Percentiles rank a stretch among this genome's conserved stretches.
These are phyloP conservation scores for Pseudogymnoascus sp. DNA, from an alignment of 2,329 filamentous ascomycete species.

Conservation along the genomic window DNA sequence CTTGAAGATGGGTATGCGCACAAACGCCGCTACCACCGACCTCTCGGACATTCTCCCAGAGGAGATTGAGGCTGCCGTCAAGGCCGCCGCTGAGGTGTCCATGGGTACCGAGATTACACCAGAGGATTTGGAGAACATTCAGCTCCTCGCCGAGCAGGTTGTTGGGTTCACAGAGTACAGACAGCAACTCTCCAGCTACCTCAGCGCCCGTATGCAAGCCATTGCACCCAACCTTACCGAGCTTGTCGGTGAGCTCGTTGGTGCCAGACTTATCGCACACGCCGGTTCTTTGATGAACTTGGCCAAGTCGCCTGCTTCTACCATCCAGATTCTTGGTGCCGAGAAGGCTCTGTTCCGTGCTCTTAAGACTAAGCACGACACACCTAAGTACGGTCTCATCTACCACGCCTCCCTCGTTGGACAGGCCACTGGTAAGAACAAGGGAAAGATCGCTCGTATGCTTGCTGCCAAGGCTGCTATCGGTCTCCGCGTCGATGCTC, in stretches of 20 bases:
- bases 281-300: constrained; percentile 90
- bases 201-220: constrained; percentile 88
- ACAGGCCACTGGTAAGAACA: constrained; percentile 95
- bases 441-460: constrained; percentile 98
- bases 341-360: constrained; percentile 98
- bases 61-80: constrained; percentile 85
- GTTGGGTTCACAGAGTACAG: constrained; percentile 88
- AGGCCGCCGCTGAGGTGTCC: constrained; percentile 88
- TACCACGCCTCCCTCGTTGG: constrained; percentile 91
- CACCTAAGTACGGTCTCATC: constrained; percentile 94
- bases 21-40: constrained; percentile 67
- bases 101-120: constrained; percentile 97
- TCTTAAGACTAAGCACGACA: constrained; percentile 98
- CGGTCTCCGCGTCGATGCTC: constrained; percentile 84
- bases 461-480: constrained; percentile 89
- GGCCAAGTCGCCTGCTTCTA: constrained; percentile 89
- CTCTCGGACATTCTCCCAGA: constrained; percentile 88
- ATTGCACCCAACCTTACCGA: constrained; percentile 94
- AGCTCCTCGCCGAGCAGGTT: constrained; percentile 85
- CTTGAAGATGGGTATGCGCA: constrained; percentile 79
- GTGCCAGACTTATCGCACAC: constrained; percentile 89
- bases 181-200: constrained; percentile 76
- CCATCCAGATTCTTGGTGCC: constrained; percentile 94
- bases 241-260: constrained; percentile 86
- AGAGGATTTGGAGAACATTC: constrained; percentile 89